Evolutionary conservation across 805 yeast genomes (phyloP), one percentile per base, ranked within the genome.

Genomic region (Suhomyces canberraensis): DNA sequence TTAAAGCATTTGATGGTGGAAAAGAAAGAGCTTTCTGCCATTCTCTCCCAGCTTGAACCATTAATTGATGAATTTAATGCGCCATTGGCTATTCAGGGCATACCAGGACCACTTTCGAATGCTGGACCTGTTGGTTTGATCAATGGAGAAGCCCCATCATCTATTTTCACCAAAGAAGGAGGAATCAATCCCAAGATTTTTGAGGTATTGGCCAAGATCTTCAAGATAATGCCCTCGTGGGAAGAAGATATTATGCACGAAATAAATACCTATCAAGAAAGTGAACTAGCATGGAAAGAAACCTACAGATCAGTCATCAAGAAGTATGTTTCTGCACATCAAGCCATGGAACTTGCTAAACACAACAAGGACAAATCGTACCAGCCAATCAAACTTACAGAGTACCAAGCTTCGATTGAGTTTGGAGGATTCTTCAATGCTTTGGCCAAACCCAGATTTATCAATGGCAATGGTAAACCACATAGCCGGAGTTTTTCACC

Each of bases 391-490:
- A 53, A 48, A 33, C 34, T 61, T 35, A 55, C 58, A 6, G 72
- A 67, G 38, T 51, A 58, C 38, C 61, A 56, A 36, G 71, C 70
- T 4, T 57, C 67, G 28, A 46, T 64, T 30, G 63, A 59, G 22
- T 67, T 65, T 51, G 72, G 71, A 1, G 71, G 73, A 4, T 51
- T 44, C 33, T 43, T 45, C 29, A 60, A 58, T 40, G 65, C 65
- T 2, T 44, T 55, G 25, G 48, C 52, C 21, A 54, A 52, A 22
- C 25, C 42, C 2, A 33, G 29, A 16, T 38, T 13, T 17, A 4
- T 16, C 4, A 25, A 22, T 11, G 25, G 15, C 15, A 28, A 42
- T 14, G 24, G 28, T 20, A 25, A 33, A 17, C 27, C 27, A 20
- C 20, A 14, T 11, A 36, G 33, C 20, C 33, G 51, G 22, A 46